phyloP scores from a whole-genome alignment of 768 basidiomycete species.

The Asterophora lycoperdoides region DNA sequence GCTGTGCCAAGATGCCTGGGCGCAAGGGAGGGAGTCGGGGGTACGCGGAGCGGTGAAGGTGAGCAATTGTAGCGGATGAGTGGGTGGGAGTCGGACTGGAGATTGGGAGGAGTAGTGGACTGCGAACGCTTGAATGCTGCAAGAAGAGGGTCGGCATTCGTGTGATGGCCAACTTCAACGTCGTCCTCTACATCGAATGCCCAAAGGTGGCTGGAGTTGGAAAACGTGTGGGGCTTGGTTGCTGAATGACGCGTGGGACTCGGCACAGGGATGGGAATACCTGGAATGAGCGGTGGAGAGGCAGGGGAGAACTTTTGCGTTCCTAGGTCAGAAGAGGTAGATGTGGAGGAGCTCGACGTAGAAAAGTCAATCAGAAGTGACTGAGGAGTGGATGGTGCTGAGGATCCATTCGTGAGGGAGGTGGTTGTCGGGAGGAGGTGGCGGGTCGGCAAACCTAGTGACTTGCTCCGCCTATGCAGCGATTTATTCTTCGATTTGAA shows the following conservation, averaged over 20 bases:
- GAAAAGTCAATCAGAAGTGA: slow-evolving; percentile 19
- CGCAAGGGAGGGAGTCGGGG: not conserved
- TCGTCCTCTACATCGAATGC: slow-evolving; percentile 15
- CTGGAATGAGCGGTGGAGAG: slow-evolving; percentile 18
- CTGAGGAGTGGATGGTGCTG: slow-evolving; percentile 15
- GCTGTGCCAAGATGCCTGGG: slow-evolving; percentile 6
- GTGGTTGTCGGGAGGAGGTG: slow-evolving; percentile 1
- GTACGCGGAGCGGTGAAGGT: not conserved
- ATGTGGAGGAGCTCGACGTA: slow-evolving; percentile 13
- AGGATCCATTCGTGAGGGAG: slow-evolving; percentile 1
- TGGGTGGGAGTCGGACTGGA: not conserved
- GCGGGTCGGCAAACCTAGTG: slow-evolving; percentile 12
- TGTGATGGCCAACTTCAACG: slow-evolving; percentile 5
- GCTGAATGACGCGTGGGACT: slow-evolving; percentile 3
- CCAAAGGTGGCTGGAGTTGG: slow-evolving; percentile 10
- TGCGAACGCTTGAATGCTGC: slow-evolving; percentile 14
- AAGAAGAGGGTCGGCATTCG: slow-evolving; percentile 6
- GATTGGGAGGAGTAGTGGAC: not conserved
- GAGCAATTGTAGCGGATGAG: slow-evolving; percentile 8
- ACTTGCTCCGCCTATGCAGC: slow-evolving; percentile 19
- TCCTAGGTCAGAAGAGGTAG: slow-evolving; percentile 20
- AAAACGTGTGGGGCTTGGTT: not conserved
- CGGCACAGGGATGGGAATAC: slow-evolving; percentile 16
- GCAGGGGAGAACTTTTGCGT: slow-evolving; percentile 14
- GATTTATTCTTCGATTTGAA: slow-evolving; percentile 10